phyloP scores from a whole-genome alignment of 2,329 filamentous ascomycete species.

The Podosphaera fusca region DNA sequence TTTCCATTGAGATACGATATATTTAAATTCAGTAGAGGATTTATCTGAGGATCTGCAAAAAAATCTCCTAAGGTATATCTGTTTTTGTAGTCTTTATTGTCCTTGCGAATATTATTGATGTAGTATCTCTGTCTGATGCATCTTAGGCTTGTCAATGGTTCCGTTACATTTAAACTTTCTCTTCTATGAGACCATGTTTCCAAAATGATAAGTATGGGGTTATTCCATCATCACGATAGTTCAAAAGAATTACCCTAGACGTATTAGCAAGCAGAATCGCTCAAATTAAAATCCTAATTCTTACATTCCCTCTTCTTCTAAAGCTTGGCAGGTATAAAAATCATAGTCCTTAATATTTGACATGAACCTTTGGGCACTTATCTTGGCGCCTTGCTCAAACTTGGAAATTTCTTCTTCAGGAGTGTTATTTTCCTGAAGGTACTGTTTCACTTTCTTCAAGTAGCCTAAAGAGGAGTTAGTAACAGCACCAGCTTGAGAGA shows the following conservation, averaged over 20 bases:
- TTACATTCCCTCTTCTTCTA: constrained; percentile 86
- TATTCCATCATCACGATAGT: constrained; percentile 90
- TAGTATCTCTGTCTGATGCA: too few species aligned
- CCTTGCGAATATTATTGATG: too few species aligned
- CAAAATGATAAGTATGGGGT: constrained; percentile 79
- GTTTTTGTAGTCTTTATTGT: too few species aligned
- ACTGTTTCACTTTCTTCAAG: constrained; percentile 69
- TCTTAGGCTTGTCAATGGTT: not conserved
- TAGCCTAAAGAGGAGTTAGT: constrained; percentile 28
- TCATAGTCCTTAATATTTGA: constrained; percentile 89
- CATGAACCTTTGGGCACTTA: constrained; percentile 57
- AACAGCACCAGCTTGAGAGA: too few species aligned
- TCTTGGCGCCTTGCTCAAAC: constrained; percentile 56
- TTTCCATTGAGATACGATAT: too few species aligned
- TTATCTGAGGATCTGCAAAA: too few species aligned
- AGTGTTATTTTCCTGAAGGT: constrained; percentile 38
- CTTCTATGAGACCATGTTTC: constrained; percentile 78
- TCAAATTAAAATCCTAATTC: constrained; percentile 17
- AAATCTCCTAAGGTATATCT: too few species aligned
- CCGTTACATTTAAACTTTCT: constrained; percentile 57
- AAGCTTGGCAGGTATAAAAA: constrained; percentile 77
- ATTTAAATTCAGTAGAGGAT: too few species aligned
- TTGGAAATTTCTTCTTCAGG: constrained; percentile 42
- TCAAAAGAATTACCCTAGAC: constrained; percentile 51
- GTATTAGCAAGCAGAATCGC: constrained; percentile 3